A percentile compares a stretch with the other conserved stretches of the same genome.
phyloP scores from a whole-genome alignment of 371 early-diverging fungal species.

The Actinomortierella ambigua region DNA sequence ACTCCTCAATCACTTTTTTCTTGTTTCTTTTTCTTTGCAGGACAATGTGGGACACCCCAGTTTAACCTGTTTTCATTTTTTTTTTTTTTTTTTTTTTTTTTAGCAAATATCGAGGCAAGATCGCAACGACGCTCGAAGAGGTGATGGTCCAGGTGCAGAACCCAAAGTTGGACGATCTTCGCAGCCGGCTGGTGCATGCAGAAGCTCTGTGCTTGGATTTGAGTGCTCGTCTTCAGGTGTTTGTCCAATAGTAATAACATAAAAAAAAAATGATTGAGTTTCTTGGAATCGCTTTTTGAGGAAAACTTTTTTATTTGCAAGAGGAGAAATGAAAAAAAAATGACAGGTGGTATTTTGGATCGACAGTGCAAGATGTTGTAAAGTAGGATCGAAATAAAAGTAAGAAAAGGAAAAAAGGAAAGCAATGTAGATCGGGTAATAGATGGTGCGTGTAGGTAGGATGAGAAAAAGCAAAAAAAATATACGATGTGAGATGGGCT shows the following conservation, averaged over 20 bases:
- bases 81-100: not conserved
- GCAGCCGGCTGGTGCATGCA: conserved; percentile 14
- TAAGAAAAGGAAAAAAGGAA: not conserved
- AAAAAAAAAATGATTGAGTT: no score
- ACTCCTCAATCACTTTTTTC: not conserved
- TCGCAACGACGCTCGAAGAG: conserved; percentile 44
- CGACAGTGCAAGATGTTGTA: no score
- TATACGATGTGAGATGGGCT: not conserved
- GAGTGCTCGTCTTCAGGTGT: no score
- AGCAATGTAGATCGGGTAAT: no score
- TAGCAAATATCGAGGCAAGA: conserved; percentile 45
- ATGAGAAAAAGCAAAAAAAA: not conserved
- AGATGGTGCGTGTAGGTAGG: not conserved
- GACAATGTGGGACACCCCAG: no score
- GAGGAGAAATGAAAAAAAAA: no score
- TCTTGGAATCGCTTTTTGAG: no score
- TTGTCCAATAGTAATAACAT: no score
- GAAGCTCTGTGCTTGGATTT: conserved; percentile 16
- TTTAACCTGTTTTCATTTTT: not conserved
- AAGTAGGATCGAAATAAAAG: no score
- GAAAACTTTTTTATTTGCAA: no score
- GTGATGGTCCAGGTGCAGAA: conserved; percentile 37
- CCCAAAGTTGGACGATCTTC: conserved; percentile 34
- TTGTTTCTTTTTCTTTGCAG: not conserved
- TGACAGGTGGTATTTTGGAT: no score